Conservation (phyloP, 2,329 filamentous ascomycete genomes). For the Plenodomus biglobosus region DNA sequence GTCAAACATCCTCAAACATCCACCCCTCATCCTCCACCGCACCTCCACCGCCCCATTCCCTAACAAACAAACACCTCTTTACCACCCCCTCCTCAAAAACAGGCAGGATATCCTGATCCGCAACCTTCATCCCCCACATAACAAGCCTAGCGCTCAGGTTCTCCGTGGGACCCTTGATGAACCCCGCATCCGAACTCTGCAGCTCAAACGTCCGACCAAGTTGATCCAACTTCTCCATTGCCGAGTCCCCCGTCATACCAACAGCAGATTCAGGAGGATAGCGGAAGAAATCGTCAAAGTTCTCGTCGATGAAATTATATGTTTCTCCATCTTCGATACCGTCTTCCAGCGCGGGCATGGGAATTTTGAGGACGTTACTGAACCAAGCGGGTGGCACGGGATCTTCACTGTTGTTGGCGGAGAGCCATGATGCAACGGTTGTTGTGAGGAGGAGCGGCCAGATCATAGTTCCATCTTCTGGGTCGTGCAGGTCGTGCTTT, state of each 20-base stretch:
- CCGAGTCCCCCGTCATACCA: neutral
- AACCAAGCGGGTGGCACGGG: neutral
- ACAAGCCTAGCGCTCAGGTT: constrained; percentile 20
- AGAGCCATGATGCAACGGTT: constrained; percentile 13
- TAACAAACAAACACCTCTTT: constrained; percentile 16
- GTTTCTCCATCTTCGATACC: constrained; percentile 29
- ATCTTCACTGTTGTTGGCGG: neutral
- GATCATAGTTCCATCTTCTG: constrained; percentile 14
- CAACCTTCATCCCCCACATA: constrained; percentile 32
- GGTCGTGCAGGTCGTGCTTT: constrained; percentile 10
- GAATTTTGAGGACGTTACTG: constrained; percentile 5
- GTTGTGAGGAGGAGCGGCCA: constrained; percentile 29
- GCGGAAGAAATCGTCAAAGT: constrained; percentile 22
- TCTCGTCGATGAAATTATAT: constrained; percentile 24
- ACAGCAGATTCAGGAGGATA: too few relatives aligned
- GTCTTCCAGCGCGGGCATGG: constrained; percentile 23
- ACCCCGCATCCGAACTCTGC: constrained; percentile 1
- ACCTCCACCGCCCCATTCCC: neutral
- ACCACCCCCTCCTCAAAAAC: constrained; percentile 3
- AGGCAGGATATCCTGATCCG: constrained; percentile 14
- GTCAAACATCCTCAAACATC: constrained; percentile 15
- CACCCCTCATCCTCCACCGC: constrained; percentile 4
- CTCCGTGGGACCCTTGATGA: constrained; percentile 15
- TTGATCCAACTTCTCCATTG: constrained; percentile 17
- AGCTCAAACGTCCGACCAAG: constrained; percentile 14